These are phyloP conservation scores for Myxozyma vanderwaltii DNA, from an alignment of 805 yeast species.

Conservation along the genomic window DNA sequence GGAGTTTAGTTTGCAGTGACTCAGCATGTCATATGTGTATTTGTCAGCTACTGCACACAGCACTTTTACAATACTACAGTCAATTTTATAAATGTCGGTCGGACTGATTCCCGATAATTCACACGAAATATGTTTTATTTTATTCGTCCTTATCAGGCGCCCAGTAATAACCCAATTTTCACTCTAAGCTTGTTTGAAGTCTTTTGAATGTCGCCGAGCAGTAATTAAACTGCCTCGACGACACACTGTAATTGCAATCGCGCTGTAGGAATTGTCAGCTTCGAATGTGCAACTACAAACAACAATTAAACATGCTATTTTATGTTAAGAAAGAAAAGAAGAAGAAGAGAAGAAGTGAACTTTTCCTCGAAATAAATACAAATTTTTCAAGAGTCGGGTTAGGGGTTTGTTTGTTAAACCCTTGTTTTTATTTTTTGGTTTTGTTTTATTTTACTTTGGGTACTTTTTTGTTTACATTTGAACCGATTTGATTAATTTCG, in stretches of 20 bases:
- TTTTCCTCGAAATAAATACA: no score
- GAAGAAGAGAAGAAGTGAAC: neutral
- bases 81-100: no score
- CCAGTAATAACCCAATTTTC: constrained; percentile 29
- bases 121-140: constrained; percentile 6
- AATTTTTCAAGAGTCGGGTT: no score
- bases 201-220: neutral
- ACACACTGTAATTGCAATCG: neutral
- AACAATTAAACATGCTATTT: neutral
- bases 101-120: constrained; percentile 29
- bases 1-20: no score
- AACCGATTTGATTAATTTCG: no score
- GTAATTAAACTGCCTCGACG: constrained; percentile 1
- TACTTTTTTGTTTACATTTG: no score
- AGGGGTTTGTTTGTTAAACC: no score
- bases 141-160: constrained; percentile 25
- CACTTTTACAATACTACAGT: no score
- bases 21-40: no score
- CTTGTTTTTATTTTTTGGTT: no score
- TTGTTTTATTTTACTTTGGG: no score
- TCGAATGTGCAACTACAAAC: neutral
- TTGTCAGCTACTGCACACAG: no score
- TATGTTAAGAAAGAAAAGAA: neutral
- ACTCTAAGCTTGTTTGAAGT: neutral
- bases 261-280: neutral